Percentiles rank a stretch among this genome's conserved stretches.
These are phyloP conservation scores for Trichoderma atroviride DNA, from an alignment of 2,329 filamentous ascomycete species.

Conservation along the genomic window DNA sequence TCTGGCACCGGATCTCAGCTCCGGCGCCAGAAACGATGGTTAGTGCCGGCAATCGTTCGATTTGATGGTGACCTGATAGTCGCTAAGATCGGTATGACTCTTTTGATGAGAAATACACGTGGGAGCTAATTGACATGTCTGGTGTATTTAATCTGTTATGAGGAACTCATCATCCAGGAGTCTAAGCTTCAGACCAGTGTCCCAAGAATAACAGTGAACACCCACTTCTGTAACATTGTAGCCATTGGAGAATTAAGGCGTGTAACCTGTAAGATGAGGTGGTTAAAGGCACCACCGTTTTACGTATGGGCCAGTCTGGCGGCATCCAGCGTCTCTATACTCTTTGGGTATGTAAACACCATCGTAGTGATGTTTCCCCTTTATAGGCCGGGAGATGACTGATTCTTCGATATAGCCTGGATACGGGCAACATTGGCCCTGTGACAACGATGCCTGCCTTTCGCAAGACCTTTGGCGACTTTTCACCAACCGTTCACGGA, in stretches of 20 bases:
- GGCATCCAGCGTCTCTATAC: slow-evolving; percentile 39
- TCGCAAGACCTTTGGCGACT: slow-evolving; percentile 51
- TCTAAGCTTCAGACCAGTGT: neutral
- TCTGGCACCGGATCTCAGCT: neutral
- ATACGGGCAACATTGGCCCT: slow-evolving; percentile 59
- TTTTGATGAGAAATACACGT: neutral
- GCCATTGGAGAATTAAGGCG: neutral
- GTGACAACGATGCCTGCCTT: slow-evolving; percentile 62
- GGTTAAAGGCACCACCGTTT: slow-evolving; percentile 31
- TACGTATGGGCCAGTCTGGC: slow-evolving; percentile 38
- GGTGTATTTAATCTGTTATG: neutral
- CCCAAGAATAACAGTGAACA: neutral
- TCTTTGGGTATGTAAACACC: slow-evolving; percentile 36
- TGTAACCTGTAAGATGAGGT: slow-evolving; percentile 3
- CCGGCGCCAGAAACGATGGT: neutral
- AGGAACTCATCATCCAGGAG: neutral
- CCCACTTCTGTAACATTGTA: neutral
- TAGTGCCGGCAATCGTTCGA: neutral
- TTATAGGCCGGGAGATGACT: neutral
- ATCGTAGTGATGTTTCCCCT: fast-evolving
- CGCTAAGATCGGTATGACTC: slow-evolving; percentile 12
- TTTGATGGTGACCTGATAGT: neutral
- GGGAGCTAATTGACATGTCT: neutral
- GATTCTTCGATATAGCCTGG: slow-evolving; percentile 28
- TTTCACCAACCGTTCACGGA: slow-evolving; percentile 59